These are phyloP conservation scores for Cucumis cinereus DNA, from an alignment of 306 rosid genomes.

Conservation along the genomic window DNA sequence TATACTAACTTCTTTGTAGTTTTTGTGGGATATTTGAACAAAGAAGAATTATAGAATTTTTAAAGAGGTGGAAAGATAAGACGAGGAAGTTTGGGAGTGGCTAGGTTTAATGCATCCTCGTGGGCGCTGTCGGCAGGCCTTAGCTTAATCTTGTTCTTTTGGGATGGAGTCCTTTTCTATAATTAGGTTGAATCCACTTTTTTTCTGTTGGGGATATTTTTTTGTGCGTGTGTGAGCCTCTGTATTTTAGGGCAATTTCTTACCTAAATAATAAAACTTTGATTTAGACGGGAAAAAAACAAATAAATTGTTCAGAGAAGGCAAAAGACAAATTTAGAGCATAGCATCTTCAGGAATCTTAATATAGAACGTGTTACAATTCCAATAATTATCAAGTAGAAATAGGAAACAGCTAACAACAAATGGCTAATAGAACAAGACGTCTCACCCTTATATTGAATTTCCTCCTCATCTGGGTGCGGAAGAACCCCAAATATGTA, in stretches of 20 bases:
- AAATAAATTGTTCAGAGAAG: not conserved
- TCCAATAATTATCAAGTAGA: not conserved
- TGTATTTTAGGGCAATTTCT: not conserved
- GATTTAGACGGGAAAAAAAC: not conserved
- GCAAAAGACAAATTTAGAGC: not conserved
- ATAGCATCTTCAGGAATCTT: not conserved
- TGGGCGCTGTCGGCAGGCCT: not conserved
- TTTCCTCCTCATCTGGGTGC: conserved; percentile 72
- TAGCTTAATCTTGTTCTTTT: not conserved
- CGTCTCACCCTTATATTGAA: conserved; percentile 80
- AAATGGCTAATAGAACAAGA: not conserved
- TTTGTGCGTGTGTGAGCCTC: not conserved
- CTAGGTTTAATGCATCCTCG: not conserved
- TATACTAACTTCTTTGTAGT: not conserved
- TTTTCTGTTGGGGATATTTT: not conserved
- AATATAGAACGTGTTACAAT: not conserved
- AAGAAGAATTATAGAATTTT: not conserved
- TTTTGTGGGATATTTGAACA: not conserved
- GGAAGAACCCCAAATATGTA: conserved; percentile 69
- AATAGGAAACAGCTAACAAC: not conserved
- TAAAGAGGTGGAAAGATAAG: not conserved
- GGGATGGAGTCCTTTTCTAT: not conserved
- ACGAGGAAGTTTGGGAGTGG: not conserved
- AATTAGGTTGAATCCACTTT: not conserved
- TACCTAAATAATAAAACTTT: not conserved